These are phyloP conservation scores for Candida ascalaphidarum DNA, from an alignment of 805 yeast species.

Conservation along the genomic window DNA sequence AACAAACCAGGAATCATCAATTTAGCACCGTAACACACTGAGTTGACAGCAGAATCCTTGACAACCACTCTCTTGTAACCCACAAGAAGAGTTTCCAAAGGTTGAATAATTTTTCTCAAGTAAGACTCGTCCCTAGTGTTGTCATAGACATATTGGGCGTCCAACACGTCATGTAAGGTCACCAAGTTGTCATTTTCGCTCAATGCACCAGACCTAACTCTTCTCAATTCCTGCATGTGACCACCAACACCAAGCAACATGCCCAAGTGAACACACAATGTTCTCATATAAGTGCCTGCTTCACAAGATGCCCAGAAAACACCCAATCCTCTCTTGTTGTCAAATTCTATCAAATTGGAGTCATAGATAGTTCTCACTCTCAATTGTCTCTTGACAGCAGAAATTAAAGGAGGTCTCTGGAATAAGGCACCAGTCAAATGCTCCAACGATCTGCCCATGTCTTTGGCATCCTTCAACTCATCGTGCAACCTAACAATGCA, in stretches of 20 bases:
- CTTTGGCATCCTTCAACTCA: constrained; percentile 83
- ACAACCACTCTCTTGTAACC: constrained; percentile 97
- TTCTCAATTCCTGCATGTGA: constrained; percentile 99
- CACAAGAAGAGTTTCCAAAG: constrained; percentile 85
- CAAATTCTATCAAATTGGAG: constrained; percentile 91
- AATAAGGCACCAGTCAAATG: constrained; percentile 96
- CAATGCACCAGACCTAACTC: constrained; percentile 97
- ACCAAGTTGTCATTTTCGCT: constrained; percentile 87
- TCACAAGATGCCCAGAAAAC: constrained; percentile 99
- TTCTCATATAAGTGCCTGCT: constrained; percentile 99
- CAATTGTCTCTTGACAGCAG: constrained; percentile 98
- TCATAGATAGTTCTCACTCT: constrained; percentile 98
- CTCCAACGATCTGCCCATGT: constrained; percentile 79
- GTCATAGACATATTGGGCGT: constrained; percentile 97
- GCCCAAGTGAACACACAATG: constrained; percentile 97
- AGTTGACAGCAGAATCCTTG: constrained; percentile 89
- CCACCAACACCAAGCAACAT: constrained; percentile 98
- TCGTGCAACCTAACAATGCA: constrained; percentile 96
- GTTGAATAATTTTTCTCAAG: constrained; percentile 87
- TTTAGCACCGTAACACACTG: constrained; percentile 98
- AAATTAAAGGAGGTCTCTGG: constrained; percentile 98
- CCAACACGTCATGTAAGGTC: constrained; percentile 93
- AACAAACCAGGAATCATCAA: constrained; percentile 97
- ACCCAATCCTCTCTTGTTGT: constrained; percentile 91
- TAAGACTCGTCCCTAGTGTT: constrained; percentile 96